phyloP scores from a whole-genome alignment of 2,329 filamentous ascomycete genomes.

The Monosporascus sp. region DNA sequence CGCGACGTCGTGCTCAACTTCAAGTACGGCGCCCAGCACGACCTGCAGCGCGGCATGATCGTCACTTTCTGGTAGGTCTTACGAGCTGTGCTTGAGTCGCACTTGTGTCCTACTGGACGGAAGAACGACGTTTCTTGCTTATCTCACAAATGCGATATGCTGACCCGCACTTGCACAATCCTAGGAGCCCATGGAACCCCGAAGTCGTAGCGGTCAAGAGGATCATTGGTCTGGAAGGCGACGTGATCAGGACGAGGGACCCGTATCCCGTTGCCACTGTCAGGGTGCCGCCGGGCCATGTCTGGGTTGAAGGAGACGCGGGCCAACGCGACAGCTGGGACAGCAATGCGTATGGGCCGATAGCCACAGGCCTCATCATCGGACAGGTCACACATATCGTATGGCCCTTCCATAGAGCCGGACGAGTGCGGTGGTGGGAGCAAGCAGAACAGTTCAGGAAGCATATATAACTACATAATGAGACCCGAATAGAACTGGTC shows the following conservation, averaged over 20 bases:
- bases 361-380: slow-evolving; percentile 67
- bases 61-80: slow-evolving; percentile 59
- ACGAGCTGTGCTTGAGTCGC: slow-evolving; percentile 8
- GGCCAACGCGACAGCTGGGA: slow-evolving; percentile 65
- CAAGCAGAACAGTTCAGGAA: slow-evolving; percentile 27
- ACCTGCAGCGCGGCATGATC: slow-evolving; percentile 65
- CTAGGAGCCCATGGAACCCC: slow-evolving; percentile 65
- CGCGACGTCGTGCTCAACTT: slow-evolving; percentile 53
- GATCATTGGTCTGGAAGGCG: slow-evolving; percentile 74
- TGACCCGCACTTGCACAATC: slow-evolving; percentile 4
- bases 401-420: slow-evolving; percentile 58
- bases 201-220: slow-evolving; percentile 72
- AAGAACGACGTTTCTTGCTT: neutral
- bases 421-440: slow-evolving; percentile 54
- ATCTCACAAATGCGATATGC: neutral
- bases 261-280: slow-evolving; percentile 53
- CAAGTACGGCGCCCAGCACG: slow-evolving; percentile 52
- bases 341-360: slow-evolving; percentile 86
- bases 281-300: slow-evolving; percentile 72
- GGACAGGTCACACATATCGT: slow-evolving; percentile 70
- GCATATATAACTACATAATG: slow-evolving; percentile 2
- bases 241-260: slow-evolving; percentile 61
- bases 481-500: too few species aligned
- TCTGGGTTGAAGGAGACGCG: slow-evolving; percentile 95
- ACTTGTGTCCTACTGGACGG: neutral